Evolutionary conservation across 2,329 filamentous ascomycete species (phyloP).

Genomic region (Incumbomyces delicatus): DNA sequence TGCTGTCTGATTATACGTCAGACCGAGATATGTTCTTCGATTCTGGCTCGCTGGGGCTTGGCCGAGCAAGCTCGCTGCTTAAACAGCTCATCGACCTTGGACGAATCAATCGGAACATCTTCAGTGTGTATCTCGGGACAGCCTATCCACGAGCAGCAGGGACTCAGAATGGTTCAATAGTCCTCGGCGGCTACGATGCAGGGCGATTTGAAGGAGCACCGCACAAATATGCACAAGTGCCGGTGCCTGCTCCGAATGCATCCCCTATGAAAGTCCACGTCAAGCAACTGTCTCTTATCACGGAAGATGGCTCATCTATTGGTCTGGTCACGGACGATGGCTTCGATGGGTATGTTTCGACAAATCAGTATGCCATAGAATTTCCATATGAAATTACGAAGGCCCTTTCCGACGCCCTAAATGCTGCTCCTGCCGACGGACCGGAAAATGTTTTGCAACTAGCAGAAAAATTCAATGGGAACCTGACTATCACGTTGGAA

Average conservation of each 20-base stretch:
- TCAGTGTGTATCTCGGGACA: conserved; percentile 35
- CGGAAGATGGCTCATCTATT: conserved; percentile 13
- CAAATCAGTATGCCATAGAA: conserved; percentile 33
- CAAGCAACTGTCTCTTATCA: conserved; percentile 30
- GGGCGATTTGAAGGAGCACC: conserved; percentile 31
- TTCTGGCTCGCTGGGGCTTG: conserved; percentile 28
- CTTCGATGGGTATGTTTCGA: conserved; percentile 35
- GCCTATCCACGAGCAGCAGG: conserved; percentile 32
- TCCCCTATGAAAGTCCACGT: conserved; percentile 32
- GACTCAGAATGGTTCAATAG: conserved; percentile 32
- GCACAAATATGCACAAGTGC: conserved; percentile 17
- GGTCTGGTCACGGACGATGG: conserved; percentile 21
- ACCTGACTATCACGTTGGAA: conserved; percentile 31
- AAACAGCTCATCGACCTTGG: conserved; percentile 26
- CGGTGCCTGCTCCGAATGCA: conserved; percentile 23
- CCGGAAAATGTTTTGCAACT: conserved; percentile 26
- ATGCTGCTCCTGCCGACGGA: conserved; percentile 17
- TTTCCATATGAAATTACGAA: conserved; percentile 32
- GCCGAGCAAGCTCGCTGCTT: conserved; percentile 31
- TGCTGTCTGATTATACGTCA: conserved; percentile 16
- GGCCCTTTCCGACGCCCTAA: conserved; percentile 29
- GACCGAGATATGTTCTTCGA: conserved; percentile 16
- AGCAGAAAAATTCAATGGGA: conserved; percentile 28
- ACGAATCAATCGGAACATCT: conserved; percentile 31
- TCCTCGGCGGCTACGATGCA: conserved; percentile 37